Base-by-base conservation (phyloP, 2,329 filamentous ascomycete genomes). In the Phymatotrichopsis omnivora region DNA sequence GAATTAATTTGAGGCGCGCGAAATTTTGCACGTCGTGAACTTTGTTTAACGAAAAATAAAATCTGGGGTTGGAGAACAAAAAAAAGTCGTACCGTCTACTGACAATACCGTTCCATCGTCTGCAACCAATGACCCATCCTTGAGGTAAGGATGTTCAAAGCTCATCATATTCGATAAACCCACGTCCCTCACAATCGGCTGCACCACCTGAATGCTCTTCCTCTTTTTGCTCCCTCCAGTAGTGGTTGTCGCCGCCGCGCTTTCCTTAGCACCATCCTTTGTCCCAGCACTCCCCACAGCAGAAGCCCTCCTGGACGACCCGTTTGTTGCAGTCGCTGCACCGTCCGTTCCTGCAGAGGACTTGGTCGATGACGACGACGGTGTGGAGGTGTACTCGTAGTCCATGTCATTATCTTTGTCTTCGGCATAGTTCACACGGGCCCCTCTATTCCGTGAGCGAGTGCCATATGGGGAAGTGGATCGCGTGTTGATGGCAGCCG, bases 351-450 rank as follows among this genome's bases (percentile, higher is more conserved):
- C 46, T 34, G 45, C 29, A 34, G 46, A 30, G 16, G 49, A 49
- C 27, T 49, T 54, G 45, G 39, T 51, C 11, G 50, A 42, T 11
- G 30, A 63, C 58, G 20, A 57, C 69, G 56, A 73, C 66, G 42
- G 68, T 63, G 60, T 72, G 67, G 62, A 59, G 57, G 57, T 58
- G 51, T 72, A 74, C 60, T 95, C 89, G 63, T 86, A 85, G 62
- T 96, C 91, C 65, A 84, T 78, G 60, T 96, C 89, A 57, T 87
- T 72, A 64, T 95, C 89, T 66, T 76, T 83, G 65, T 89, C 84
- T 67, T 98, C 91, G 39, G 91, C 89, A 65, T 98, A 98, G 66
- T 98, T 98, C 56, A 82, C 79, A 57, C 91, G 82, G 56, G 74
- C 82, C 47, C 76, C 80, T 60, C 87, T 81, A 65, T 93, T 93